These are phyloP conservation scores for Dendrostoma leiphaemia DNA, from an alignment of 2,329 filamentous ascomycete genomes.

Conservation along the genomic window DNA sequence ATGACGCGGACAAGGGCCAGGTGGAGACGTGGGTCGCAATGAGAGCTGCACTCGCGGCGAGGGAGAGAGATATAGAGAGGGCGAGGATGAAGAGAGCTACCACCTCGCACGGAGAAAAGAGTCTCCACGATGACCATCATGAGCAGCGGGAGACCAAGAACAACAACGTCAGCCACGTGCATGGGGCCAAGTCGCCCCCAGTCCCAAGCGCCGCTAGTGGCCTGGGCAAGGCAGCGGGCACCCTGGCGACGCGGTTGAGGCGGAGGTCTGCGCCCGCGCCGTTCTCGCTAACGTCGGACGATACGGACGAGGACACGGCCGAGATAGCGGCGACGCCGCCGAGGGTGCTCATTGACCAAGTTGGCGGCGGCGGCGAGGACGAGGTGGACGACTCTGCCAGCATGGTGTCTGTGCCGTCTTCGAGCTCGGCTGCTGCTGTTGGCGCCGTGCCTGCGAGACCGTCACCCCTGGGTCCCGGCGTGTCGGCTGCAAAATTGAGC, in stretches of 20 bases:
- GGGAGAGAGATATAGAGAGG: conserved; percentile 31
- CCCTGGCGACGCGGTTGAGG: conserved; percentile 19
- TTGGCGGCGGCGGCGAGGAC: conserved; percentile 28
- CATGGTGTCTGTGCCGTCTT: conserved; percentile 24
- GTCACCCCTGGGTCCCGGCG: conserved; percentile 27
- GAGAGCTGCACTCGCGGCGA: conserved; percentile 39
- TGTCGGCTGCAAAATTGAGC: conserved; percentile 45
- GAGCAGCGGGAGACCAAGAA: conserved; percentile 17
- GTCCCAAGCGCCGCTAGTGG: conserved; percentile 19
- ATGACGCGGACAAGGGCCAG: conserved; percentile 54
- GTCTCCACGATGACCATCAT: not conserved
- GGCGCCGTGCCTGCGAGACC: conserved; percentile 19
- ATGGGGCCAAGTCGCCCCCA: conserved; percentile 10
- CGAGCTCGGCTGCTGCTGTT: not conserved
- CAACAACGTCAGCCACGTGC: conserved; percentile 18
- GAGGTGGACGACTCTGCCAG: conserved; percentile 36
- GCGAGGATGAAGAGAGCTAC: conserved; percentile 8
- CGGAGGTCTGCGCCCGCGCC: conserved; percentile 27
- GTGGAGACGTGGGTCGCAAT: conserved; percentile 62
- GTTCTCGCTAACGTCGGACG: conserved; percentile 17
- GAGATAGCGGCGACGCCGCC: not conserved
- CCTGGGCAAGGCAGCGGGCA: conserved; percentile 5
- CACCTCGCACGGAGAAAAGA: conserved; percentile 12
- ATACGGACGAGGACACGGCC: conserved; percentile 29
- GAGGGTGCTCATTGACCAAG: conserved; percentile 8